Percentiles rank a stretch among this genome's conserved stretches.
phyloP scores from a whole-genome alignment of 2,329 filamentous ascomycete species.

The Calonectria multiphialidica region DNA sequence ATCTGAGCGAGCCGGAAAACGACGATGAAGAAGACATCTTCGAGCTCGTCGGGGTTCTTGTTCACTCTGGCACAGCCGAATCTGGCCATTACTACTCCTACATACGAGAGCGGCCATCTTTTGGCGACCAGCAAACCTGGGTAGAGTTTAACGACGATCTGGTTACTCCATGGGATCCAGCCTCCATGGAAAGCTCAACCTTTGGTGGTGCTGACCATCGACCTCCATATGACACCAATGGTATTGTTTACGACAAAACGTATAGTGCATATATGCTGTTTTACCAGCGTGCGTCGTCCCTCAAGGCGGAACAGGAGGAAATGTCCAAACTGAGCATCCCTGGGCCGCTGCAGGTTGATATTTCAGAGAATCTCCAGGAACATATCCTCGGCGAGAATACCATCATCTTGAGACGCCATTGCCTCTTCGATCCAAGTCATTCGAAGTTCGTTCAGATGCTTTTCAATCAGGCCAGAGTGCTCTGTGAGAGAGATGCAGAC shows the following conservation, averaged over 20 bases:
- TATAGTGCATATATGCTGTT: constrained; percentile 98
- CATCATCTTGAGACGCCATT: constrained; percentile 79
- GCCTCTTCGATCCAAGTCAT: constrained; percentile 81
- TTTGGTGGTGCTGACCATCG: constrained; percentile 80
- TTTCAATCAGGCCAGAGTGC: constrained; percentile 66
- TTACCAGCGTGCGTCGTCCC: constrained; percentile 83
- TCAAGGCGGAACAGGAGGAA: constrained; percentile 65
- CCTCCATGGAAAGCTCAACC: constrained; percentile 79
- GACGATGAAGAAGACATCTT: constrained; percentile 79
- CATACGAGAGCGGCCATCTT: constrained; percentile 80
- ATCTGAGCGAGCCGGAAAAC: constrained; percentile 74
- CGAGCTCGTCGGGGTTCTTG: constrained; percentile 93
- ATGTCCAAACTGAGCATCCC: constrained; percentile 50
- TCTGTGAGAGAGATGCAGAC: constrained; percentile 49
- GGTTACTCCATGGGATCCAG: constrained; percentile 81
- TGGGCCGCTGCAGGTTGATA: constrained; percentile 54
- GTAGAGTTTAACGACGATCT: constrained; percentile 95
- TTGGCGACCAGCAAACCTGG: constrained; percentile 70
- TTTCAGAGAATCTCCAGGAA: constrained; percentile 62
- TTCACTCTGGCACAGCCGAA: constrained; percentile 92
- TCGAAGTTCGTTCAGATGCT: constrained; percentile 74
- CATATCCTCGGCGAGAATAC: constrained; percentile 81
- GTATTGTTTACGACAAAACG: constrained; percentile 71
- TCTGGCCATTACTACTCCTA: constrained; percentile 98
- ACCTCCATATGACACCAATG: constrained; percentile 57